These are phyloP conservation scores for Talaromyces atroroseus DNA, from an alignment of 2,329 filamentous ascomycete species.

Conservation along the genomic window DNA sequence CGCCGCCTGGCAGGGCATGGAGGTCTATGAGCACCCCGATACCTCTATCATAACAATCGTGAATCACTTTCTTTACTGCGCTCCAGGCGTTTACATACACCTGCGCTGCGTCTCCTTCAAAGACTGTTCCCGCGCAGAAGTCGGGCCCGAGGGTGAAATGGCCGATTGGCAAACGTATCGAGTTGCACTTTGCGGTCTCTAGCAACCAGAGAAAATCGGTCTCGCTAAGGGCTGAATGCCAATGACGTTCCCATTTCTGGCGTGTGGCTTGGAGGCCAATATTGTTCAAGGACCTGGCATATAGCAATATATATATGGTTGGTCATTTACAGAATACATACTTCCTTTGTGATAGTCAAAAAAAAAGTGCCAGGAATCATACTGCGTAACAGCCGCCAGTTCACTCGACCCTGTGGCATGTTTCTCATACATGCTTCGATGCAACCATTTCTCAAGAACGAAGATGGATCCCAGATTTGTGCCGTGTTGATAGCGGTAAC, in stretches of 20 bases:
- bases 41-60: conserved; percentile 41
- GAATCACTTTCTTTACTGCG: conserved; percentile 44
- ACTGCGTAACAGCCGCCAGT: conserved; percentile 44
- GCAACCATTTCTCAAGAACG: conserved; percentile 57
- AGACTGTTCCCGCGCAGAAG: conserved; percentile 49
- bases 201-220: conserved; percentile 50
- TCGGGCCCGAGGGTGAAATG: conserved; percentile 52
- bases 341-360: conserved; percentile 11
- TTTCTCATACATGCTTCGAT: conserved; percentile 45
- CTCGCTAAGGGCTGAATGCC: conserved; percentile 47
- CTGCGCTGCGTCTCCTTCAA: conserved; percentile 39
- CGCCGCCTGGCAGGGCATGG: conserved; percentile 55
- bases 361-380: neutral
- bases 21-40: conserved; percentile 56
- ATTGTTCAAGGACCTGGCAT: conserved; percentile 36
- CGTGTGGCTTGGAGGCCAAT: conserved; percentile 46
- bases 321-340: neutral
- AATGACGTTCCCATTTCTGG: conserved; percentile 50
- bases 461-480: conserved; percentile 56
- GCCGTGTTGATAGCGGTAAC: conserved; percentile 57
- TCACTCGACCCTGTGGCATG: conserved; percentile 42
- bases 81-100: conserved; percentile 53
- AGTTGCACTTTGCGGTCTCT: conserved; percentile 50
- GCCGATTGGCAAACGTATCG: conserved; percentile 56
- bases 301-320: neutral